Conservation (phyloP, 2,329 filamentous ascomycete species). For the Trichoderma hamatum region DNA sequence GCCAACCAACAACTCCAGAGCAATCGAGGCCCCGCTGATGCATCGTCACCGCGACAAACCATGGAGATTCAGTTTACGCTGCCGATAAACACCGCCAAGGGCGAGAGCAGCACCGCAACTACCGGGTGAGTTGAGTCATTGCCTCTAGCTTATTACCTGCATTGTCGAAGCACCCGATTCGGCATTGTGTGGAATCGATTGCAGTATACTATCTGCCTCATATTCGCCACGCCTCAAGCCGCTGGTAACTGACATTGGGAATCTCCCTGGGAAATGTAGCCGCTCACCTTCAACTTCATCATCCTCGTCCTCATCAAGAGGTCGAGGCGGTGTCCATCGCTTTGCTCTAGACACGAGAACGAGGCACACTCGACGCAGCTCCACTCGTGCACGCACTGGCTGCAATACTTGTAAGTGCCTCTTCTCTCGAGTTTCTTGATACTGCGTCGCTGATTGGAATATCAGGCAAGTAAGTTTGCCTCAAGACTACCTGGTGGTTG, state of each 20-base stretch:
- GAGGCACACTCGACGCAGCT: slow-evolving; percentile 44
- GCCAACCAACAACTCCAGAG: slow-evolving; percentile 3
- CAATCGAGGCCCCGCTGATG: slow-evolving; percentile 20
- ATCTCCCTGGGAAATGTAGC: not conserved
- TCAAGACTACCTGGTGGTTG: not conserved
- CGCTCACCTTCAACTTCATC: slow-evolving; percentile 15
- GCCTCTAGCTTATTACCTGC: not conserved
- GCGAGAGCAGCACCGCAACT: slow-evolving; percentile 26
- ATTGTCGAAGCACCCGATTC: not conserved
- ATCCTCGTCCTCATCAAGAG: slow-evolving; percentile 27
- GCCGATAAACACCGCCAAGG: slow-evolving; percentile 33
- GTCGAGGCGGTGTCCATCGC: slow-evolving; percentile 40
- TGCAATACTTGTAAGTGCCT: slow-evolving; percentile 43
- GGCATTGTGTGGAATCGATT: not conserved
- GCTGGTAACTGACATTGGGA: not conserved
- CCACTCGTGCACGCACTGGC: slow-evolving; percentile 44
- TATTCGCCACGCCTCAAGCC: not conserved
- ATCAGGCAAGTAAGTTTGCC: slow-evolving; percentile 41
- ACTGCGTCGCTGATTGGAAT: slow-evolving; percentile 15
- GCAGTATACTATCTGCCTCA: not conserved
- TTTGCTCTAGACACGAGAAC: slow-evolving; percentile 45
- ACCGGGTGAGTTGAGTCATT: slow-evolving; percentile 37
- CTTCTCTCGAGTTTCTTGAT: not conserved
- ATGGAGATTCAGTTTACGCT: slow-evolving; percentile 48
- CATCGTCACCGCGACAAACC: not conserved